These are phyloP conservation scores for Chamaecyparis obtusa DNA, from an alignment of 75 land plant genomes.

Conservation along the genomic window DNA sequence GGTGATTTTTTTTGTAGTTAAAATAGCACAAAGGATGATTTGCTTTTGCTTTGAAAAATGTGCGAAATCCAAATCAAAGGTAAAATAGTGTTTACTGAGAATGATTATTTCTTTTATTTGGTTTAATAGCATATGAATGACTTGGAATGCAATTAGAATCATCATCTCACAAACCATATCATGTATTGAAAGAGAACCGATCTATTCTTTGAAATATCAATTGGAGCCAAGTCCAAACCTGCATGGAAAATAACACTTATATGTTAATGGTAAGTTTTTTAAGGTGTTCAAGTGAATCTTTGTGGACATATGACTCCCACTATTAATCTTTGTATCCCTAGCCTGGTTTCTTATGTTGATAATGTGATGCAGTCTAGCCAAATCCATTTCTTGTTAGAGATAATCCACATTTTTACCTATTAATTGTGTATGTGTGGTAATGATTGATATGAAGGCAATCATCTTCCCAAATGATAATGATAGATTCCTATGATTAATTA, in stretches of 20 bases:
- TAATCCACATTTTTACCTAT: neutral
- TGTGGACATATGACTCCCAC: neutral
- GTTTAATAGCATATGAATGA: neutral
- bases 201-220: neutral
- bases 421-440: neutral
- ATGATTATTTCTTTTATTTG: neutral
- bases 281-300: neutral
- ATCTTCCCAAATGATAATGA: neutral
- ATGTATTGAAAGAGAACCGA: neutral
- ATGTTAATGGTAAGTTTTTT: neutral
- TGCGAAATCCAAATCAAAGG: neutral
- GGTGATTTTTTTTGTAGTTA: neutral
- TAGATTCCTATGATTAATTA: neutral
- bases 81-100: neutral
- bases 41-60: neutral
- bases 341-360: neutral
- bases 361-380: neutral
- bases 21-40: neutral
- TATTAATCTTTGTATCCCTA: neutral
- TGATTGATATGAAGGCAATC: neutral
- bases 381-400: neutral
- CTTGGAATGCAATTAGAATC: neutral
- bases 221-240: neutral
- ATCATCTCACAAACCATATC: neutral
- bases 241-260: neutral